phyloP scores from a whole-genome alignment of 2,329 filamentous ascomycete species.

The Ambrosiella cleistominuta region DNA sequence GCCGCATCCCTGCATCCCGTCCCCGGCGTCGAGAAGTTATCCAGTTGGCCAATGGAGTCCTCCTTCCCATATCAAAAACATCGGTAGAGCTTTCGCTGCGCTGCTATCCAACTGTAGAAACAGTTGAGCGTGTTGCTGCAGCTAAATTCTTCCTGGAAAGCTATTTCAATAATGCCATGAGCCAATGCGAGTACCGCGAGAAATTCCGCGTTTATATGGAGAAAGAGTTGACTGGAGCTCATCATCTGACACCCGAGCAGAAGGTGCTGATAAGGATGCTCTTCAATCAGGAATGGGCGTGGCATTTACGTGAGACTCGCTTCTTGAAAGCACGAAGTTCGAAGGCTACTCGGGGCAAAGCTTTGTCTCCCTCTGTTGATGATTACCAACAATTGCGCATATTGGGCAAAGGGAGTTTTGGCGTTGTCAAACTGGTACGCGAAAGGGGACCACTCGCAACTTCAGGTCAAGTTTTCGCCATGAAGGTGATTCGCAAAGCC shows the following conservation, averaged over 20 bases:
- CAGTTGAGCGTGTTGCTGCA: conserved; percentile 61
- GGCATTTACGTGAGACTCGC: conserved; percentile 57
- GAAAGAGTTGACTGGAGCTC: conserved; percentile 35
- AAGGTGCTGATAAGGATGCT: conserved; percentile 32
- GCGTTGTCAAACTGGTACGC: conserved; percentile 71
- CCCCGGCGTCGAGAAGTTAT: background rate
- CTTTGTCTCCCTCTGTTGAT: conserved; percentile 17
- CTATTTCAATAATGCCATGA: conserved; percentile 56
- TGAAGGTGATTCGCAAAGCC: conserved; percentile 93
- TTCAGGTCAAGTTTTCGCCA: conserved; percentile 55
- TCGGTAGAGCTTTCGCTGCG: background rate
- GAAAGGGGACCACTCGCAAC: conserved; percentile 27
- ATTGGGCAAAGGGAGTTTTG: conserved; percentile 86
- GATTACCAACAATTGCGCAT: conserved; percentile 68
- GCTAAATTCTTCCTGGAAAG: conserved; percentile 79
- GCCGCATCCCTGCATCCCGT: background rate
- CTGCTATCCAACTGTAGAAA: conserved; percentile 25
- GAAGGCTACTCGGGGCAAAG: conserved; percentile 19
- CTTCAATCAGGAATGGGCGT: conserved; percentile 51
- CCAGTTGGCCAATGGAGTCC: background rate
- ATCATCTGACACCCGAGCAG: conserved; percentile 38
- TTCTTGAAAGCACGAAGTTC: conserved; percentile 45
- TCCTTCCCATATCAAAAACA: background rate
- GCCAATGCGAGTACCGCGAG: conserved; percentile 22
- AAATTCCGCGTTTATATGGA: conserved; percentile 22